phyloP scores from a whole-genome alignment of 2,329 filamentous ascomycete genomes.

The Fusarium multiceps region DNA sequence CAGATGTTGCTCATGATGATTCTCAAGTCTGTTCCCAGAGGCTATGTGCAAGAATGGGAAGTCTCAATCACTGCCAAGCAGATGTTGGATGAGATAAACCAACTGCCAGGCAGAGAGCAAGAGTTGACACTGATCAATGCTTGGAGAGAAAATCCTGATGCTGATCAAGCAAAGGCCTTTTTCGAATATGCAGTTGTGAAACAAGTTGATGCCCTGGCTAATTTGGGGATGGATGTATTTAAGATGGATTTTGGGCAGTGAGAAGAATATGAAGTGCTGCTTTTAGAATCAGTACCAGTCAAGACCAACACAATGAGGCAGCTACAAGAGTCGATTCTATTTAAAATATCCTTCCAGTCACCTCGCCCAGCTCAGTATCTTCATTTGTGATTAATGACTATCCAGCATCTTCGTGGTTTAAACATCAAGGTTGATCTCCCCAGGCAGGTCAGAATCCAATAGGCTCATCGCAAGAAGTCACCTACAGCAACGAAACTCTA shows the following conservation, averaged over 20 bases:
- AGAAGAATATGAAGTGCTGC: neutral
- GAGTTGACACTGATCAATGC: slow-evolving; percentile 57
- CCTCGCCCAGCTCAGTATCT: neutral
- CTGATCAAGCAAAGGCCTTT: slow-evolving; percentile 56
- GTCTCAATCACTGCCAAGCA: slow-evolving; percentile 57
- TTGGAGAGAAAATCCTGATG: slow-evolving; percentile 57
- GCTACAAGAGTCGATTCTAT: neutral
- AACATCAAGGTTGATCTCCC: neutral
- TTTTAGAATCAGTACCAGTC: neutral
- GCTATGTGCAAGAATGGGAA: slow-evolving; percentile 60
- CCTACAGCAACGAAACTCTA: neutral
- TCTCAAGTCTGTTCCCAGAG: slow-evolving; percentile 54
- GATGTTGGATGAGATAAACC: slow-evolving; percentile 62
- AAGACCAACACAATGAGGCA: neutral
- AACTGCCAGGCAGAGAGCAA: slow-evolving; percentile 58
- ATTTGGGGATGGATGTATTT: slow-evolving; percentile 59
- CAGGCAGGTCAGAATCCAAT: neutral
- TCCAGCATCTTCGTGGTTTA: neutral
- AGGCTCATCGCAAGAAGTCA: neutral
- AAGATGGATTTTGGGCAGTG: slow-evolving; percentile 52
- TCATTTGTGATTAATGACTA: neutral
- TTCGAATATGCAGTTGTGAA: slow-evolving; percentile 62
- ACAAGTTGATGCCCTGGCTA: slow-evolving; percentile 60
- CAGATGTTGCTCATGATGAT: slow-evolving; percentile 65
- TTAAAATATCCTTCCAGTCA: neutral